Base-by-base conservation (phyloP, 1,284 basidiomycete species). In the Cutaneotrichosporon sp. region DNA sequence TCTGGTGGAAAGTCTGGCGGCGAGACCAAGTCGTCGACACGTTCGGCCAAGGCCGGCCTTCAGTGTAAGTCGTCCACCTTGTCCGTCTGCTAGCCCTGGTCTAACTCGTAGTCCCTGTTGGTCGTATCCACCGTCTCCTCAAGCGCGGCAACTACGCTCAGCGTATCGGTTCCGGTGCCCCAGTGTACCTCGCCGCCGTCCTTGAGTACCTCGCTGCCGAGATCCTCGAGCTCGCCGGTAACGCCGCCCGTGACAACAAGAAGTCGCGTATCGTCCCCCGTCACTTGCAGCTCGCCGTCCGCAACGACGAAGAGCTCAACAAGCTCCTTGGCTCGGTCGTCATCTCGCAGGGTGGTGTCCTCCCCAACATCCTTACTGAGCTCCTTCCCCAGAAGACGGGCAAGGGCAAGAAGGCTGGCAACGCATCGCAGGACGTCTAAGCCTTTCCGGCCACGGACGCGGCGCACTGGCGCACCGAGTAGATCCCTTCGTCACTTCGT, bases 261-360 rank as follows among this genome's bases (percentile, higher is more conserved):
- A 85, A 92, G 85, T 89, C 90, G 76, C 91, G 91, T 88, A 93
- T 94, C 78, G 90, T 92, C 18, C 92, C 92, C 65, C 87, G 92
- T 78, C 91, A 94, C 82, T 80, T 94, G 65, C 91, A 93, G 79
- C 89, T 94, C 68, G 92, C 91, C 71, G 92, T 95, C 81, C 86
- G 91, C 71, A 91, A 91, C 80, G 90, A 91, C 66, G 90, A 91
- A 74, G 90, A 91, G 87, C 73, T 81, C 65, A 77, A 70, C 73
- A 73, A 71, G 67, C 70, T 75, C 66, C 65, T 94, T 56, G 91
- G 91, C 57, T 85, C 88, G 72, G 91, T 93, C 69, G 88, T 91
- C 76, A 93, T 94, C 83, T 91, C 89, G 30, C 91, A 94, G 76
- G 91, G 91, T 83, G 91, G 91, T 87, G 91, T 94, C 64, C 87